Evolutionary conservation across 2,329 filamentous ascomycete species (phyloP), one percentile per base, ranked within the genome.

Genomic region (Aspergillus ustus): DNA sequence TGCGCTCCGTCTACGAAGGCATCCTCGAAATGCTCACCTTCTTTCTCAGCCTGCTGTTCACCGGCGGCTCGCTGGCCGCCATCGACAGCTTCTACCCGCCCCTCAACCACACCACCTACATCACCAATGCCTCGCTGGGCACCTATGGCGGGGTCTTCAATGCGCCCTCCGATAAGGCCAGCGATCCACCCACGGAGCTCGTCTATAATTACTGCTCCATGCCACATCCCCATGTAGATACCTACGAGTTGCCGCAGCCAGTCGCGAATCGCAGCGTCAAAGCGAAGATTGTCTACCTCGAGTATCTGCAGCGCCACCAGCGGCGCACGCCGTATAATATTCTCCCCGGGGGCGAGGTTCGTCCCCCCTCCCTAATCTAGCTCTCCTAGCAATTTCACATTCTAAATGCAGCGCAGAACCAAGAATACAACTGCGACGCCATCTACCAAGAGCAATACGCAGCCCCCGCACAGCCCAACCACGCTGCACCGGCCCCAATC

Each of bases 301-400:
- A 77, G 57, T 78, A 78, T 57, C 54, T 78, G 17, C 76, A 78
- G 59, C 74, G 76, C 3, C 76, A 78, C 53, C 76, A 78, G 56
- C 66, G 76, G 11, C 70, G 76, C 4, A 70, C 76, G 1, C 76
- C 77, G 1, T 78, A 78, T 60, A 78, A 78, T 40, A 74, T 78
- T 44, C 66, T 78, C 15, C 75, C 76, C 0, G 75, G 73, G 1
- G 76, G 76, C 22, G 76, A 78, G 67, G 76, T 77, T 60, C 20
- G 61, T 45, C 9, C 22, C 11, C 29, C n/a, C n/a, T n/a, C n/a
- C n/a, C n/a, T n/a, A n/a, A 13, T 8, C 17, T 28, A 19, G 22
- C 11, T 11, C 2, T 9, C 2, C 2, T 5, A n/a, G 28, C 25
- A 2, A 31, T 2, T 3, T 15, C 31, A 34, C 25, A 50, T 8